phyloP scores from a whole-genome alignment of 2,329 filamentous ascomycete genomes.

The Zasmidium angulare region DNA sequence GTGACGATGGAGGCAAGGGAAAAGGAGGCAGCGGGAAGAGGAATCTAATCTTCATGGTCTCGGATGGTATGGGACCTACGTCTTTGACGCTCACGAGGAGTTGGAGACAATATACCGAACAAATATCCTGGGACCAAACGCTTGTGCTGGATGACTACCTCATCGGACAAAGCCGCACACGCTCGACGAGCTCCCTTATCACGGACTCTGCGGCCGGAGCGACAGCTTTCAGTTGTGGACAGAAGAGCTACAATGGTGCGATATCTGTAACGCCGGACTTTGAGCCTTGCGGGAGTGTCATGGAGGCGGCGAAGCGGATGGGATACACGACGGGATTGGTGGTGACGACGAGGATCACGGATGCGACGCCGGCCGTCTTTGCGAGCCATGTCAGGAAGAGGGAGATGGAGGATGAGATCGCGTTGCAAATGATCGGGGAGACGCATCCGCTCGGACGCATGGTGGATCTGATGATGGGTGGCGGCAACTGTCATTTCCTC shows the following conservation, averaged over 20 bases:
- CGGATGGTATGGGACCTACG: slow-evolving; percentile 95
- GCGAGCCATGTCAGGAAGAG: slow-evolving; percentile 81
- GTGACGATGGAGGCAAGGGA: neutral
- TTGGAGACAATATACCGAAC: slow-evolving; percentile 76
- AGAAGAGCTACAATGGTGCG: slow-evolving; percentile 95
- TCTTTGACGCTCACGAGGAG: slow-evolving; percentile 82
- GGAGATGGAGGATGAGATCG: slow-evolving; percentile 83
- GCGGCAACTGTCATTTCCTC: slow-evolving; percentile 89
- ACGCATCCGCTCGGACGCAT: slow-evolving; percentile 81
- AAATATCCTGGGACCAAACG: slow-evolving; percentile 71
- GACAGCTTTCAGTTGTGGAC: slow-evolving; percentile 88
- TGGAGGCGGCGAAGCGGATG: slow-evolving; percentile 89
- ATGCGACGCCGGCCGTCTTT: slow-evolving; percentile 95
- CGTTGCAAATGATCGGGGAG: slow-evolving; percentile 80
- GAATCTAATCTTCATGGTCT: slow-evolving; percentile 98
- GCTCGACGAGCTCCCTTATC: slow-evolving; percentile 79
- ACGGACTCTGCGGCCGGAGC: slow-evolving; percentile 97
- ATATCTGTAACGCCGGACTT: slow-evolving; percentile 86
- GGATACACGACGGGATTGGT: slow-evolving; percentile 93
- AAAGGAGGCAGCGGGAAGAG: slow-evolving; percentile 58
- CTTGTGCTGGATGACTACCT: slow-evolving; percentile 83
- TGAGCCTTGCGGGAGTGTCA: slow-evolving; percentile 82
- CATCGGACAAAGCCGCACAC: slow-evolving; percentile 84
- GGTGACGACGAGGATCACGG: slow-evolving; percentile 90
- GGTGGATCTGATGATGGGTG: slow-evolving; percentile 90